Base-by-base conservation (phyloP, 768 basidiomycete genomes). In the Galerina sulciceps region DNA sequence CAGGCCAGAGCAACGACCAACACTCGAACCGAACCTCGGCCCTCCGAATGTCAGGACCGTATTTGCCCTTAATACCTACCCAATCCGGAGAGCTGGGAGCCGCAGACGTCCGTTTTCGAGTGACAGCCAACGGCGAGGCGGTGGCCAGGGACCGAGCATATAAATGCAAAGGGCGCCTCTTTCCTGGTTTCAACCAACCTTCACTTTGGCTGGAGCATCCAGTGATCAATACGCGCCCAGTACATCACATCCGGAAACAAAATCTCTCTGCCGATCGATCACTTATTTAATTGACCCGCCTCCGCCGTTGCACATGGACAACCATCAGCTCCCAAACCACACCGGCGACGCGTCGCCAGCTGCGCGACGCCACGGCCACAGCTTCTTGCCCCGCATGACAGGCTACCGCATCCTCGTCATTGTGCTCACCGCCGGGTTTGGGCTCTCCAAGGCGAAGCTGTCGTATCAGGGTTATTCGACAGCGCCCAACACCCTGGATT, bases 391-490 rank as follows among this genome's bases (percentile, higher is more conserved):
- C n/a, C 66, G 61, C 46, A 37, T 72, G 23, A 71, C 69, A 10
- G 63, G 61, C 10, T 71, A 69, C 46, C 69, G 67, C 43, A 36
- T 69, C 18, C 64, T 71, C 43, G 68, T 69, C 37, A 43, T 72
- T 36, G 40, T 35, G 13, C 62, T 66, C 45, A 65, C 69, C 9
- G 62, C 63, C 18, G 55, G 58, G 6, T 69, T 72, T 51, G 68
- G 71, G 8, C 40, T 67, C 13, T 65, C 58, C n/a, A 71, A 71
- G 52, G 67, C 69, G 11, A 62, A 55, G 26, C 53, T 70, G 20
- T 64, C 72, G 10, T 70, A 71, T 52, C 53, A 63, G 11, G 69
- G 69, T 15, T 57, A 65, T 36, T 71, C 67, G 4, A 72, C 71
- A 13, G 67, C 67, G 14, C 67, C 70, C 17, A 68, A 59, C 20